Base-by-base conservation (phyloP, 805 yeast species). In the Teunomyces gatunensis region DNA sequence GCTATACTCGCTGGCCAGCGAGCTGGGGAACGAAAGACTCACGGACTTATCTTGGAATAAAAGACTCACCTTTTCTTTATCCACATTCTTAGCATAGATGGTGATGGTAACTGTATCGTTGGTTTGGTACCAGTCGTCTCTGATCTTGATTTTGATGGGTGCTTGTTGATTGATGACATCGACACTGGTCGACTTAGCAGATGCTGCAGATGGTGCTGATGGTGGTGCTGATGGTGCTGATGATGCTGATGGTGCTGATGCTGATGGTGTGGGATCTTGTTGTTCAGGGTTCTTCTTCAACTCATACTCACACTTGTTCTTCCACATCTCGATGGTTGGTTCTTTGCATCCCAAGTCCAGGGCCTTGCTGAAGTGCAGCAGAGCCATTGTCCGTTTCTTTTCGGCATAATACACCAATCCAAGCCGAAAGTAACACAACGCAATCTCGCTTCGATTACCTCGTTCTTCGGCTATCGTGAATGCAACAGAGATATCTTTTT, bases 1-100 rank as follows among this genome's bases (percentile, higher is more conserved):
- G 49, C 69, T 73, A 63, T 84, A 88, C 51, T 80, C 84, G 1
- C 86, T 72, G 4, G 74, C 71, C 1, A 70, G 61, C 0, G 74
- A 68, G 36, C 74, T 73, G 47, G 80, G 79, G 59, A 83, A 83
- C 33, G 69, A 58, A 41, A 78, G 73, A 11, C 58, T 46, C 2
- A 83, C 60, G 0, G 78, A 64, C 1, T 55, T 58, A 7, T 61
- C 42, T 1, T 58, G 50, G 48, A 79, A 73, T 0, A 71, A 66
- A 4, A 83, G 71, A 6, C 66, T 61, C 2, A 74, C 63, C 0
- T 69, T 64, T 4, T 79, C 81, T 39, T 73, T 60, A 6, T 85
- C 83, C 13, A 89, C 77, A 35, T 78, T 78, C 51, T 85, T 83
- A 42, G 88, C 81, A 58, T 85, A 92, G 5, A 92, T 67, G 1